A percentile compares a stretch with the other conserved stretches of the same genome.
These are phyloP conservation scores for Linderina pennispora DNA, from an alignment of 192 early-diverging fungal genomes.

Conservation along the genomic window DNA sequence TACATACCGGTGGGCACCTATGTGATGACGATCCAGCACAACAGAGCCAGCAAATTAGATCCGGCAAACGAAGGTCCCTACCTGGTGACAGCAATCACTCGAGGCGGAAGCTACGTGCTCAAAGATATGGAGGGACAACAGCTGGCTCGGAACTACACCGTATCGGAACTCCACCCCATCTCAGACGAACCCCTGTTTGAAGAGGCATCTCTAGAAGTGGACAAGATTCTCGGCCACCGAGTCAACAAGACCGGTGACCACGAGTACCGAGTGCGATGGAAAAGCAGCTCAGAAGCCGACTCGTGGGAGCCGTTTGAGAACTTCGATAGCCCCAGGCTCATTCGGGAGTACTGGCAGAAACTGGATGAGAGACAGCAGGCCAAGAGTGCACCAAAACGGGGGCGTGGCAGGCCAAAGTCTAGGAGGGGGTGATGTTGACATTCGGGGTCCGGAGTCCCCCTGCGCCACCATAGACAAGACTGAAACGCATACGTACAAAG, in stretches of 20 bases:
- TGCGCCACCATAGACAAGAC: no score
- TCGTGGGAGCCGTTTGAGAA: not conserved
- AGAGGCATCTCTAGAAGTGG: slow-evolving; percentile 13
- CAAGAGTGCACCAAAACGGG: no score
- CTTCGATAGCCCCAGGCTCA: no score
- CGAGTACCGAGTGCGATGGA: not conserved
- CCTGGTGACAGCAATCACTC: slow-evolving; percentile 6
- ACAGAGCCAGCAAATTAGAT: slow-evolving; percentile 1
- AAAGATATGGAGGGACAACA: slow-evolving; percentile 13
- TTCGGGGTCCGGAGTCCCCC: no score
- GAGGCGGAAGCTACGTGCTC: slow-evolving; percentile 12
- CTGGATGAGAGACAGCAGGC: no score
- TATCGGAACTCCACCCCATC: slow-evolving; percentile 10
- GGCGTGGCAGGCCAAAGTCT: no score
- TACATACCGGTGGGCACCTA: slow-evolving; percentile 1
- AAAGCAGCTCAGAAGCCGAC: not conserved
- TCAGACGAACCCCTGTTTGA: slow-evolving; percentile 3
- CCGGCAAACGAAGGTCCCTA: slow-evolving; percentile 20
- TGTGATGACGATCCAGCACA: slow-evolving; percentile 10
- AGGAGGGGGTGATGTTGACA: no score
- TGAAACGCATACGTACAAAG: no score
- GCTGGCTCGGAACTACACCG: slow-evolving; percentile 9
- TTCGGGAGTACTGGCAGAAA: no score
- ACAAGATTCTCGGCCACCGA: slow-evolving; percentile 6
- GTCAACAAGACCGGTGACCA: not conserved